phyloP scores from a whole-genome alignment of 345 rosid species.

The Nephelium lappaceum region DNA sequence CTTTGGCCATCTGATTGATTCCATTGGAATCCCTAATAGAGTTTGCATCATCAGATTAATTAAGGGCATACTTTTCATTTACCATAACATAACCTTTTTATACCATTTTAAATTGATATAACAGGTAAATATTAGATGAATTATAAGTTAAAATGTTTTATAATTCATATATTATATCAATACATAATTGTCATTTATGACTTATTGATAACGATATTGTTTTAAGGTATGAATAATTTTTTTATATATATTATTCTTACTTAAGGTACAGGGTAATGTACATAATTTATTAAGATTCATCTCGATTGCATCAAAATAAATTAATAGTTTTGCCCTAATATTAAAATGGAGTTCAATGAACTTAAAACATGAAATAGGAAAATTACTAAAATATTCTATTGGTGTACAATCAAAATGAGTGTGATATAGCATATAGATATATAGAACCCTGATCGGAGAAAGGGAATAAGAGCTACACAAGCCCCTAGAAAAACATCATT shows the following conservation, averaged over 20 bases:
- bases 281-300: neutral
- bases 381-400: neutral
- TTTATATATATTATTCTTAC: neutral
- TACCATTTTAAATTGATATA: too few species aligned
- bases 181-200: too few species aligned
- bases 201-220: too few species aligned
- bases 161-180: too few species aligned
- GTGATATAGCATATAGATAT: neutral
- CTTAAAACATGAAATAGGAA: neutral
- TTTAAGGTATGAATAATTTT: neutral
- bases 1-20: conserved; percentile 11
- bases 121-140: too few species aligned
- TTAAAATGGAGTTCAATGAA: conserved; percentile 12
- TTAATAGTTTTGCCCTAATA: neutral
- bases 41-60: neutral
- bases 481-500: neutral
- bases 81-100: too few species aligned
- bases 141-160: too few species aligned
- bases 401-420: neutral
- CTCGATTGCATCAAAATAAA: neutral
- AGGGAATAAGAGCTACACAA: neutral
- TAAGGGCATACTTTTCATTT: neutral
- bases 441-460: neutral
- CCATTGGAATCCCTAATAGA: conserved; percentile 5
- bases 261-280: neutral